Evolutionary conservation across 768 basidiomycete species (phyloP).

Genomic region (Cyclocybe cylindracea): DNA sequence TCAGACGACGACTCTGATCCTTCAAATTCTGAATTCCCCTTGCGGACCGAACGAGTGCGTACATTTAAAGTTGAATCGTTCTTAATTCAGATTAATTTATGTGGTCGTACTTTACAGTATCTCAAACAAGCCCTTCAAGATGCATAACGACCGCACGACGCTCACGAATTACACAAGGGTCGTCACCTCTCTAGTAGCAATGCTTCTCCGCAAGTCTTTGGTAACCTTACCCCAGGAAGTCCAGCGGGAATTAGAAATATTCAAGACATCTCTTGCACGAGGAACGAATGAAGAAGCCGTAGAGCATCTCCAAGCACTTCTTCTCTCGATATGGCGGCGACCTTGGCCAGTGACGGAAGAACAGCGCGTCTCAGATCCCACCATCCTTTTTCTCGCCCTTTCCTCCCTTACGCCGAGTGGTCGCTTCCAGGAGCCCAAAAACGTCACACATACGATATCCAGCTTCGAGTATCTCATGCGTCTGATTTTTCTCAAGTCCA

Average conservation of each 20-base stretch:
- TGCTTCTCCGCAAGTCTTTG: constrained; percentile 1
- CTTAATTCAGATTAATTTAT: constrained; percentile 3
- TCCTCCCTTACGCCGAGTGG: constrained; percentile 1
- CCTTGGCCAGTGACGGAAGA: no score
- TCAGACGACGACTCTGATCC: constrained; percentile 10
- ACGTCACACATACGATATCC: neutral
- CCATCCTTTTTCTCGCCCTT: neutral
- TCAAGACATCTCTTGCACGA: no score
- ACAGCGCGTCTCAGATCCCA: neutral
- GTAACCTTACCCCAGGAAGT: neutral
- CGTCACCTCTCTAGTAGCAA: constrained; percentile 6
- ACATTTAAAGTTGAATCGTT: no score
- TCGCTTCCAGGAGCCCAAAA: constrained; percentile 1
- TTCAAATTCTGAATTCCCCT: constrained; percentile 11
- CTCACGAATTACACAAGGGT: constrained; percentile 14
- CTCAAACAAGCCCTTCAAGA: constrained; percentile 23
- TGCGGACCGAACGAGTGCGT: constrained; percentile 15
- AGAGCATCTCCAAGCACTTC: no score
- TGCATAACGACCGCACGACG: constrained; percentile 9
- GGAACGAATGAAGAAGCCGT: no score
- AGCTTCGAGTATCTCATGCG: constrained; percentile 6
- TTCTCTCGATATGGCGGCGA: no score
- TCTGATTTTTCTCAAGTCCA: neutral
- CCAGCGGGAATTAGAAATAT: no score
- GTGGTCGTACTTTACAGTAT: constrained; percentile 9